Conservation (phyloP, 371 early-diverging fungal genomes). For the Rhizopus sp. region DNA sequence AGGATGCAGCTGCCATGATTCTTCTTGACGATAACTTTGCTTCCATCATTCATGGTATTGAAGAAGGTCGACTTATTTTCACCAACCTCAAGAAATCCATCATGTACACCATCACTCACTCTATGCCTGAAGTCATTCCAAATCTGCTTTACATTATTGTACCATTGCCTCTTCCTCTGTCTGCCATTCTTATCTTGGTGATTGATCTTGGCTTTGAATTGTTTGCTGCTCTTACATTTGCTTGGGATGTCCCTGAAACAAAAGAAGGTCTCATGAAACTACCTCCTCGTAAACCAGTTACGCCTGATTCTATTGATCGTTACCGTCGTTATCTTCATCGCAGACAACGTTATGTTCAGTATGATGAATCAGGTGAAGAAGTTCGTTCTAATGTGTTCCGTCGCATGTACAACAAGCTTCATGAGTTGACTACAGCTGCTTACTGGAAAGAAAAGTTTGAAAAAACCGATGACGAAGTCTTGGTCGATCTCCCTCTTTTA, state of each 20-base stretch:
- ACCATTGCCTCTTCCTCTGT: conserved; percentile 86
- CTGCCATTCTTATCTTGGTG: conserved; percentile 83
- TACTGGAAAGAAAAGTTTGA: conserved; percentile 72
- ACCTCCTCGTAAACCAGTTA: conserved; percentile 90
- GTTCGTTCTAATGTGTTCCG: conserved; percentile 28
- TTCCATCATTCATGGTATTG: conserved; percentile 84
- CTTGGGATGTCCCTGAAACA: conserved; percentile 92
- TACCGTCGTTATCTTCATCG: conserved; percentile 58
- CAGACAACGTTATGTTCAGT: conserved; percentile 39
- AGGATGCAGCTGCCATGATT: conserved; percentile 98
- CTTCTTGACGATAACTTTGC: conserved; percentile 95
- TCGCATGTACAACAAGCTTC: conserved; percentile 34
- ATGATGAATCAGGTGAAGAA: conserved; percentile 55
- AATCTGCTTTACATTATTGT: conserved; percentile 83
- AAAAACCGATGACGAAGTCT: conserved; percentile 74
- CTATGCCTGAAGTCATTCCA: conserved; percentile 82
- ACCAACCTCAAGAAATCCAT: conserved; percentile 94
- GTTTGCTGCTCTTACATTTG: conserved; percentile 83
- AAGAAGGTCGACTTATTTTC: conserved; percentile 95
- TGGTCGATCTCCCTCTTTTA: conserved; percentile 85
- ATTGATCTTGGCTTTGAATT: conserved; percentile 95
- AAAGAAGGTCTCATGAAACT: conserved; percentile 80
- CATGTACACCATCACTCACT: conserved; percentile 90
- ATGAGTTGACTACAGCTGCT: conserved; percentile 47
- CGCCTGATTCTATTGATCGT: conserved; percentile 67